Evolutionary conservation across 495 filamentous ascomycete species (phyloP).

Genomic region (Xylaria telfairii): DNA sequence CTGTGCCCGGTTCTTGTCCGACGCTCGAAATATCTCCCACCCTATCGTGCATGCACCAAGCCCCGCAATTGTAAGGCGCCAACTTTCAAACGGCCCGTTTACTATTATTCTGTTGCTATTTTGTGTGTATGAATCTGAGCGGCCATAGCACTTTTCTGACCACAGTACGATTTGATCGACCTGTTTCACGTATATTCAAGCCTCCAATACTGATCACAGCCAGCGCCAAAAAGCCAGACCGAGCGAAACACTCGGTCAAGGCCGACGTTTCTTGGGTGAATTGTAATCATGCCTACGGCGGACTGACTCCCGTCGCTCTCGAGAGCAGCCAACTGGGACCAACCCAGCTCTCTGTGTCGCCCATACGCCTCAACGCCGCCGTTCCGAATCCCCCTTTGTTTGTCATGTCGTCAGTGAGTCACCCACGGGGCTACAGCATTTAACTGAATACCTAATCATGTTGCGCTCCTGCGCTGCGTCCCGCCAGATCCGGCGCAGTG

Average conservation of each 20-base stretch:
- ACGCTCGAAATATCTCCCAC: constrained; percentile 15
- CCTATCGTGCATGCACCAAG: constrained; percentile 2
- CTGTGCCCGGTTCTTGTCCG: constrained; percentile 7
- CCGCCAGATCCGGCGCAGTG: constrained; percentile 15
- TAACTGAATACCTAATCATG: background rate
- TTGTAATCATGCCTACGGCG: constrained; percentile 9
- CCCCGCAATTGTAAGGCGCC: constrained; percentile 7
- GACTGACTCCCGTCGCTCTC: background rate
- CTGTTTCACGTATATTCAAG: constrained; percentile 3
- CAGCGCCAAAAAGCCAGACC: constrained; percentile 11
- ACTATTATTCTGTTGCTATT: constrained; percentile 19
- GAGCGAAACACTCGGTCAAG: constrained; percentile 4
- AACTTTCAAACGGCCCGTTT: constrained; percentile 22
- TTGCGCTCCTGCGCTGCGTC: background rate
- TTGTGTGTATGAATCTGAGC: constrained; percentile 15
- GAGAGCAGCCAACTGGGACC: background rate
- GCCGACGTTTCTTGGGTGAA: background rate
- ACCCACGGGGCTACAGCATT: too few species aligned
- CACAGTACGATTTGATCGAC: constrained; percentile 20
- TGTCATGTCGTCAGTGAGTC: constrained; percentile 18
- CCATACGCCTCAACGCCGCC: background rate
- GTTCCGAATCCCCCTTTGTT: constrained; percentile 10
- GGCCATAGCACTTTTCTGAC: constrained; percentile 11
- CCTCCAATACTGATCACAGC: constrained; percentile 1
- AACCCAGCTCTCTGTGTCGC: constrained; percentile 6